Evolutionary conservation across 2,329 filamentous ascomycete genomes (phyloP).

Genomic region (Fusarium coffeatum): DNA sequence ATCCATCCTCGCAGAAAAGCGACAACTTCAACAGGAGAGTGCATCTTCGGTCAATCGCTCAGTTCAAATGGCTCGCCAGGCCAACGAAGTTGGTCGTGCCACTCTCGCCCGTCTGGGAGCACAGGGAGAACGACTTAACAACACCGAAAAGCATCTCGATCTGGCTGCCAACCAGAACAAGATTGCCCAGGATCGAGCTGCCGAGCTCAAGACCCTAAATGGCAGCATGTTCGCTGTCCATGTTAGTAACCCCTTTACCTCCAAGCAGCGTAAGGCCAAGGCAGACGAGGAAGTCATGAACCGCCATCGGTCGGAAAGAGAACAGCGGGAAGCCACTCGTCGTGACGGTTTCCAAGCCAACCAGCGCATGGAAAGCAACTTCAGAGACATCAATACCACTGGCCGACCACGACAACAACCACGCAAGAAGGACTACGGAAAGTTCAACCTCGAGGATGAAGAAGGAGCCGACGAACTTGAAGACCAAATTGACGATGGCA

Average conservation of each 20-base stretch:
- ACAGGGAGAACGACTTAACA: constrained; percentile 84
- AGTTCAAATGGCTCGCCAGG: constrained; percentile 58
- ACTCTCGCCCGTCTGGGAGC: constrained; percentile 79
- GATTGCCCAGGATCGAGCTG: constrained; percentile 81
- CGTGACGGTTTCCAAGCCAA: constrained; percentile 62
- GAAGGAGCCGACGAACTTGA: constrained; percentile 63
- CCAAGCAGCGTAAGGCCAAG: constrained; percentile 70
- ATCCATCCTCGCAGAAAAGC: constrained; percentile 63
- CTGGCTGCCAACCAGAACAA: constrained; percentile 80
- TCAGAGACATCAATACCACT: constrained; percentile 55
- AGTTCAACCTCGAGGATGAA: constrained; percentile 82
- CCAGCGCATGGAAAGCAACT: constrained; percentile 64
- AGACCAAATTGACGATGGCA: constrained; percentile 66
- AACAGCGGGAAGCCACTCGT: constrained; percentile 72
- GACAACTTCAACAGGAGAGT: constrained; percentile 82
- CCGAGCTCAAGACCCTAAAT: constrained; percentile 87
- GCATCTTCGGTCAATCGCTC: constrained; percentile 54
- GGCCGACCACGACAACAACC: constrained; percentile 47
- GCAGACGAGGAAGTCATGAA: constrained; percentile 77
- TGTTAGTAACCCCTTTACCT: constrained; percentile 81
- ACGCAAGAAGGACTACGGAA: constrained; percentile 61
- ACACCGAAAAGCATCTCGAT: constrained; percentile 86
- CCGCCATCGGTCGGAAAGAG: constrained; percentile 73
- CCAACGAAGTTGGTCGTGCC: constrained; percentile 69
- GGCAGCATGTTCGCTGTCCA: constrained; percentile 91